Evolutionary conservation across 2,329 filamentous ascomycete genomes (phyloP), one percentile per base, ranked within the genome.

Genomic region (Bisporella sp.): DNA sequence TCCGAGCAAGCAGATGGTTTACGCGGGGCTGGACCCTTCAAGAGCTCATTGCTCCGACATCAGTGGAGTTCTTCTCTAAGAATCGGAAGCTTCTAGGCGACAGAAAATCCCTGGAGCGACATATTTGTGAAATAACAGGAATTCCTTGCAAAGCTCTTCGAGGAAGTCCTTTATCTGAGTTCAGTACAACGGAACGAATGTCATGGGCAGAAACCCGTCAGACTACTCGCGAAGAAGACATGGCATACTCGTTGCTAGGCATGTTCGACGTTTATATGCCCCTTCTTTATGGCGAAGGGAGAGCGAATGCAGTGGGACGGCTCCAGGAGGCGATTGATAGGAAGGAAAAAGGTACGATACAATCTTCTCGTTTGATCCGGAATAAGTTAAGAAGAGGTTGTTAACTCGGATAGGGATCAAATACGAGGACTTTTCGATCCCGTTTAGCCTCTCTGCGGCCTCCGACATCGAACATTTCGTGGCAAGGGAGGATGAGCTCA

Each of bases 401-500:
- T 4, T 42, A 42, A 42, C 41, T 42, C 2, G 13, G 2, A 2
- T 4, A 42, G 41, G 41, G 21, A 3, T 3, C 21, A n/a, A 42
- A 4, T 4, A 4, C 13, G 41, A 49, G 29, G 31, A 49, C 28
- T 49, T 49, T 13, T 45, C 47, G 4, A 30, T 49, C 11, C 2
- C 47, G 2, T 45, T 45, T 21, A 45, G 47, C 40, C 47, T 49
- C 31, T 45, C 41, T 35, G 30, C 3, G 35, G 32, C 39, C 37
- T 49, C 47, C 30, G 47, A 40, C 29, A 39, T 39, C 35, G 9
- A 39, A 11, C 3, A 39, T 3, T 39, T 39, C 13, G 35, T 39
- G 35, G 35, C 35, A 37, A 49, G 48, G 31, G 42, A 50, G 13
- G 30, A 46, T 12, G 48, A 66, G 47, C 55, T 66, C 1, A 48